phyloP scores from a whole-genome alignment of 2,329 filamentous ascomycete species.

The Trichoderma harzianum region DNA sequence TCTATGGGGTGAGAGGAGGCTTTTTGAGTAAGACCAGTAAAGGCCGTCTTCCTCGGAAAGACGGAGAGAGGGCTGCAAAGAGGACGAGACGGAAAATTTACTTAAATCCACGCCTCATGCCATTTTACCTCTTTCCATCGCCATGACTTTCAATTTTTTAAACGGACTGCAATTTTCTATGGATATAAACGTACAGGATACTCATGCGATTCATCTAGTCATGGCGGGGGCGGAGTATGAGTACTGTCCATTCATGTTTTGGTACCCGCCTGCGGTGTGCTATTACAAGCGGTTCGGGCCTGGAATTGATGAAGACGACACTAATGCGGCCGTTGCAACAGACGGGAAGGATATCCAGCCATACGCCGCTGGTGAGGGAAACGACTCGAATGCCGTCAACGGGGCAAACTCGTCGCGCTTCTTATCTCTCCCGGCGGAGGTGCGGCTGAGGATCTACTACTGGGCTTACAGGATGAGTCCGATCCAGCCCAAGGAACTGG shows the following conservation, averaged over 20 bases:
- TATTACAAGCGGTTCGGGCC: slow-evolving; percentile 8
- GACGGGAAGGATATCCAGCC: background rate
- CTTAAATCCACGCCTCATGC: background rate
- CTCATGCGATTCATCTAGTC: slow-evolving; percentile 9
- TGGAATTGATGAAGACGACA: background rate
- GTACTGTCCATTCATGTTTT: slow-evolving; percentile 15
- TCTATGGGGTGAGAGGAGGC: background rate
- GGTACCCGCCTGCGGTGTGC: slow-evolving; percentile 16
- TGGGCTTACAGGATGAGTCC: slow-evolving; percentile 40
- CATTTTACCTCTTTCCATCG: background rate
- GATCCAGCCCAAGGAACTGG: slow-evolving; percentile 37
- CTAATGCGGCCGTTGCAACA: background rate
- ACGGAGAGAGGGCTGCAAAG: background rate
- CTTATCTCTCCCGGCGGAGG: slow-evolving; percentile 41
- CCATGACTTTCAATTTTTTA: background rate
- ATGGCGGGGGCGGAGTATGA: slow-evolving; percentile 9
- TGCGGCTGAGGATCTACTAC: slow-evolving; percentile 46
- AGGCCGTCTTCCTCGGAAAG: background rate
- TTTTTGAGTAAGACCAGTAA: background rate
- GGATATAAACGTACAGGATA: background rate
- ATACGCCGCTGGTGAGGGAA: background rate
- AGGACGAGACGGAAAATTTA: background rate
- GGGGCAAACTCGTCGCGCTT: slow-evolving; percentile 10
- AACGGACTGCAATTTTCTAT: background rate
- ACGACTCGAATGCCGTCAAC: background rate